A percentile compares a stretch with the other conserved stretches of the same genome.
Evolutionary conservation across 441 rosid species (phyloP).

Genomic region (Populus hybrid): DNA sequence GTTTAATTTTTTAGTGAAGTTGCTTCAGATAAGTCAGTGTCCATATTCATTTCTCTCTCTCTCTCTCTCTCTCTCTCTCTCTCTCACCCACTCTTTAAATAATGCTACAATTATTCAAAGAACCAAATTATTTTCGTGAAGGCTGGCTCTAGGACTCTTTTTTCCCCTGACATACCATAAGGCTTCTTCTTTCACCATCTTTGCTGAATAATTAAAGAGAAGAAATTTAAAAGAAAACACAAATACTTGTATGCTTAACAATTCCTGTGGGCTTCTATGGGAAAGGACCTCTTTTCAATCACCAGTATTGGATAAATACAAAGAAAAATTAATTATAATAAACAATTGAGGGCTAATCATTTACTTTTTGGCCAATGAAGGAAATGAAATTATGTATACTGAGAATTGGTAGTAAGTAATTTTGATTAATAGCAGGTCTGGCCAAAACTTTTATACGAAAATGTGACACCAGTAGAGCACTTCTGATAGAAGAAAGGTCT

Average conservation of each 20-base stretch:
- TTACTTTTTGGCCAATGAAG: neutral
- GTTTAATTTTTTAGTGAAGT: constrained; percentile 5
- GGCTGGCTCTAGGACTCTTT: neutral
- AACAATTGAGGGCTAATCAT: neutral
- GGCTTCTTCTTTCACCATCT: neutral
- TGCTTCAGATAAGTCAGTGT: constrained; percentile 9
- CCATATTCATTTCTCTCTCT: neutral
- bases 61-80: neutral
- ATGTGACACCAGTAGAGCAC: neutral
- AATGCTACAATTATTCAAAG: neutral
- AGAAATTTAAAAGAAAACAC: neutral
- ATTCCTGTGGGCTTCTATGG: neutral
- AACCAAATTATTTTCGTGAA: neutral
- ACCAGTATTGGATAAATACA: neutral
- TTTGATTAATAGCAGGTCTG: neutral
- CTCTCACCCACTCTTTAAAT: neutral
- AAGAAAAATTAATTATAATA: neutral
- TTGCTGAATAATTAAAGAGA: neutral
- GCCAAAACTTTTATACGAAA: neutral
- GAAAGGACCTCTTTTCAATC: neutral
- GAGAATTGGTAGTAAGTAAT: neutral
- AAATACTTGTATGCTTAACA: neutral
- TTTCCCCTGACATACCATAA: neutral
- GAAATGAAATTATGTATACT: neutral
- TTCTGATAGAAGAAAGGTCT: neutral